phyloP scores from a whole-genome alignment of 495 filamentous ascomycete species.

The Aspergillus campestris region DNA sequence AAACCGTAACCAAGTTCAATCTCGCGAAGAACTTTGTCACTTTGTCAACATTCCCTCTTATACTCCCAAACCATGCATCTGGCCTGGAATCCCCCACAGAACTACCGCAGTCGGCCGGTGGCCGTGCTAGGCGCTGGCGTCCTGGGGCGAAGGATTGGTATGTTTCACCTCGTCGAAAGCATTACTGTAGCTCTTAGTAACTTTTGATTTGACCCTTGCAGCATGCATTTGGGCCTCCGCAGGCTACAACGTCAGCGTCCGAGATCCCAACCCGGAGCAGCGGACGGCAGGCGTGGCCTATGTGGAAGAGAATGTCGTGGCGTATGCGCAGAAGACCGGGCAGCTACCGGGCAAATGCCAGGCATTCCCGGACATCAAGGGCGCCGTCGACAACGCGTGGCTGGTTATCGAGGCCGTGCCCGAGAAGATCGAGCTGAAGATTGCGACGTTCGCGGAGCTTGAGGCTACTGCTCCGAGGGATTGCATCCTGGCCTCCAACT shows the following conservation, averaged over 20 bases:
- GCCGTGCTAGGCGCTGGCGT: constrained; percentile 39
- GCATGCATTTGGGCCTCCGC: constrained; percentile 33
- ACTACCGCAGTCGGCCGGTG: constrained; percentile 31
- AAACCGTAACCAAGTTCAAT: too few species aligned
- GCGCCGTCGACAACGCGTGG: constrained; percentile 32
- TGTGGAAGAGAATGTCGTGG: constrained; percentile 24
- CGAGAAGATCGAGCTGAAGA: constrained; percentile 41
- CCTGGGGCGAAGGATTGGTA: constrained; percentile 37
- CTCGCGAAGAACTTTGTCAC: not conserved
- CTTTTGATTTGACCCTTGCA: not conserved
- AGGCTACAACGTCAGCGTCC: constrained; percentile 33
- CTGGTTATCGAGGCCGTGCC: constrained; percentile 46
- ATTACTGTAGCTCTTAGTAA: too few species aligned
- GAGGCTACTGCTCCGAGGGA: constrained; percentile 30
- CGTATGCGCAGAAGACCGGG: constrained; percentile 26
- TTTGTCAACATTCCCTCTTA: not conserved
- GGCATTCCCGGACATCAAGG: constrained; percentile 24
- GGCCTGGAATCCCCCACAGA: constrained; percentile 21
- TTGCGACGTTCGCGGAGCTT: constrained; percentile 33
- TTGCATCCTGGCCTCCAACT: constrained; percentile 44
- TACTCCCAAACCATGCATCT: not conserved
- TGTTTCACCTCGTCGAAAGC: not conserved
- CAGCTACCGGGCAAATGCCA: constrained; percentile 16
- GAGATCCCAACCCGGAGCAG: constrained; percentile 31
- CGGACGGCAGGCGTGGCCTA: constrained; percentile 25